phyloP scores from a whole-genome alignment of 2,329 filamentous ascomycete species.

The Madurella mycetomatis region DNA sequence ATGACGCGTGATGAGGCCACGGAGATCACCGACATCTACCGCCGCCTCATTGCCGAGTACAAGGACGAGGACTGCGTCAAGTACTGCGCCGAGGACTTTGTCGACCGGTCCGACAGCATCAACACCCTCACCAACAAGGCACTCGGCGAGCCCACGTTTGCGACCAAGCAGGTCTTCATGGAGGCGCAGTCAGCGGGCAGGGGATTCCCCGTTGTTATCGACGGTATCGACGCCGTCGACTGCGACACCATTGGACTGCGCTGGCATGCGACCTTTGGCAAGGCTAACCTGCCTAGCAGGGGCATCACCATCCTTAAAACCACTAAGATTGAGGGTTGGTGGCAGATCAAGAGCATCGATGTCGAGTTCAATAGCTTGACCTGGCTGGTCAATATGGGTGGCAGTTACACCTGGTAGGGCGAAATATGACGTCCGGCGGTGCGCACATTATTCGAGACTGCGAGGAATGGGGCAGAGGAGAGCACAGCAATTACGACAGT shows the following conservation, averaged over 20 bases:
- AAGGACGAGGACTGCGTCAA: conserved; percentile 26
- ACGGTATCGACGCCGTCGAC: conserved; percentile 30
- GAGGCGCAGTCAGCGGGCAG: conserved; percentile 28
- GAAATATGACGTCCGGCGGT: conserved; percentile 10
- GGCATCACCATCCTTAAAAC: conserved; percentile 30
- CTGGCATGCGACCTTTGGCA: conserved; percentile 32
- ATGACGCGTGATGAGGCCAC: conserved; percentile 26
- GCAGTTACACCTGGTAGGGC: conserved; percentile 30
- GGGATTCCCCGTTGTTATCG: conserved; percentile 29
- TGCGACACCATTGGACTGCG: conserved; percentile 28
- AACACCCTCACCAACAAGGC: conserved; percentile 31
- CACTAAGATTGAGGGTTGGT: conserved; percentile 27
- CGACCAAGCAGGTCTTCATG: conserved; percentile 32
- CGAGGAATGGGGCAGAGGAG: not conserved
- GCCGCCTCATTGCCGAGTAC: conserved; percentile 30
- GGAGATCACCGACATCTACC: conserved; percentile 29
- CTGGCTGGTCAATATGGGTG: conserved; percentile 31
- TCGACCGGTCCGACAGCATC: conserved; percentile 33
- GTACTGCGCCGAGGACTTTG: conserved; percentile 30
- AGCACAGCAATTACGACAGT: not conserved
- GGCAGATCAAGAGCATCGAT: conserved; percentile 30
- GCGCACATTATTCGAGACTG: not conserved
- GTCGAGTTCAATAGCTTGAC: conserved; percentile 32
- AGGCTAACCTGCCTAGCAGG: conserved; percentile 28
- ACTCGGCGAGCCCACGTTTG: conserved; percentile 31